A percentile compares a stretch with the other conserved stretches of the same genome.
phyloP scores from a whole-genome alignment of 2,329 filamentous ascomycete species.

The Davidsoniella australis region DNA sequence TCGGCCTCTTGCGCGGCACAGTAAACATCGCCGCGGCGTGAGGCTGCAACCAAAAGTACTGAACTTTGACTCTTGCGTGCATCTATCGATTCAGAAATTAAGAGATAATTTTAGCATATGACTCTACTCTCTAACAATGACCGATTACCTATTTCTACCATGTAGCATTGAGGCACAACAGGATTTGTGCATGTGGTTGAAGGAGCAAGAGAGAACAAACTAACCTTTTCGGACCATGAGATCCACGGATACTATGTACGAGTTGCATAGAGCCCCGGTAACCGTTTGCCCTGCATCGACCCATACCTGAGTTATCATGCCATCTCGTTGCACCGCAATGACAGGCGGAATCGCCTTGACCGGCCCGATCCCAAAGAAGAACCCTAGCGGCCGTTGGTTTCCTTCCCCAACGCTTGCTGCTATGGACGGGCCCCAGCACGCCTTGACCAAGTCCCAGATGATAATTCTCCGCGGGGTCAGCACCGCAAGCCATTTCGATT shows the following conservation, averaged over 20 bases:
- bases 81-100: too few relatives aligned
- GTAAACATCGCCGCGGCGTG: not conserved
- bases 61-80: not conserved
- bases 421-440: slow-evolving; percentile 37
- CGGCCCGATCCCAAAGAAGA: slow-evolving; percentile 35
- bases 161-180: too few relatives aligned
- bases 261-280: slow-evolving; percentile 29
- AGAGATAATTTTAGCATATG: not conserved
- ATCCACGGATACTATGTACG: slow-evolving; percentile 32
- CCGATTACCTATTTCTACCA: not conserved
- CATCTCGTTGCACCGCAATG: slow-evolving; percentile 46
- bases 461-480: slow-evolving; percentile 40
- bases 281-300: slow-evolving; percentile 26
- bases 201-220: slow-evolving; percentile 11
- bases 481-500: slow-evolving; percentile 48
- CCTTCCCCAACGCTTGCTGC: slow-evolving; percentile 31
- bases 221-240: slow-evolving; percentile 29
- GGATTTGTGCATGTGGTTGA: too few relatives aligned
- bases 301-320: slow-evolving; percentile 41
- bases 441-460: slow-evolving; percentile 45
- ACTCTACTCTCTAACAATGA: not conserved
- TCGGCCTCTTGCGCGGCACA: not conserved
- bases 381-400: slow-evolving; percentile 41
- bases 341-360: slow-evolving; percentile 19
- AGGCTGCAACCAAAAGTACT: slow-evolving; percentile 2